Evolutionary conservation across 2,329 filamentous ascomycete genomes (phyloP), one percentile per base, ranked within the genome.

Genomic region (Phialocephala subalpina): DNA sequence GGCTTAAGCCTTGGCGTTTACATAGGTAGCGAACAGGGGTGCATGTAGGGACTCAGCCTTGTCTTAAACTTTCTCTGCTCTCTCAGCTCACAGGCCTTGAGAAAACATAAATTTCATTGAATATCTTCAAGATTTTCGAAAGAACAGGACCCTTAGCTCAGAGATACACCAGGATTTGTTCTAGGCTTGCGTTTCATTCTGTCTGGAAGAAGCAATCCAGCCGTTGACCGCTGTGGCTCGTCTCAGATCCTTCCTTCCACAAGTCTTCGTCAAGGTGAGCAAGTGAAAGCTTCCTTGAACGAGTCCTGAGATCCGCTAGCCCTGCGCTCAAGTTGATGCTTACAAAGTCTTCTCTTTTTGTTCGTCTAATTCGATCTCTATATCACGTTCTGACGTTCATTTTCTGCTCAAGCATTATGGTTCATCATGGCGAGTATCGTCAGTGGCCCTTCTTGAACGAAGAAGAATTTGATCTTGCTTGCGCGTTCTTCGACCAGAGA

Each of bases 391-490:
- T 53, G 25, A 56, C 22, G 27, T 27, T 49, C n/a, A 49, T 11
- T 35, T 35, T 40, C 14, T 47, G 18, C 14, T 56, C 27, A 65
- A 55, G 40, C 49, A 68, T 20, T 29, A 75, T 76, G 72, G 64
- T 69, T 42, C 65, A 73, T 87, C 73, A 72, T 77, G 65, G 79
- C 47, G 71, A 76, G n/a, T 77, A 75, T 65, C 67, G 68, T 20
- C 73, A 82, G 59, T 93, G 90, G 74, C 90, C 90, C 7, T 86
- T 84, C 65, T 82, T 93, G 33, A 84, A 79, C 12, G 73, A 79
- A 12, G 83, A 87, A 47, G 90, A 92, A 74, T 93, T 93, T 69
- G 78, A 85, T 61, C 83, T 87, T 73, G 86, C 84, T 62, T 92
- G 90, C 76, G 86, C 90, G 71, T 81, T 85, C 62, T 81, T 90